Percentiles rank a stretch among this genome's conserved stretches.
phyloP scores from a whole-genome alignment of 371 early-diverging fungal genomes.

The Mucor velutinosus region DNA sequence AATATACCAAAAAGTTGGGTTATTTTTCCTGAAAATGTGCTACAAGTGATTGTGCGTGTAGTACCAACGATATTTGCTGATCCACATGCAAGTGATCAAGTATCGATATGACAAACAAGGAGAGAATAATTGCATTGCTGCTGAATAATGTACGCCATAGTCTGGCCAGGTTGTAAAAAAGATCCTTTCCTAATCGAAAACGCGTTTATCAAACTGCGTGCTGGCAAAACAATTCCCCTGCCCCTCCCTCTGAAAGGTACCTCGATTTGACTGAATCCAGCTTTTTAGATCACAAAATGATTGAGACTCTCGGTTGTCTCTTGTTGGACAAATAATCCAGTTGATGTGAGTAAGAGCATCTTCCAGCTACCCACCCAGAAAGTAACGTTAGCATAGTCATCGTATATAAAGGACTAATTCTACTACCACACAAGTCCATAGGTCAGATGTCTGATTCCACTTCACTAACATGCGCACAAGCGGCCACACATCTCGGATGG shows the following conservation, averaged over 20 bases:
- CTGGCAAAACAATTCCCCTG: neutral
- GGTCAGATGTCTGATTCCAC: conserved; percentile 7
- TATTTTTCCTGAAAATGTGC: neutral
- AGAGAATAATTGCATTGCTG: conserved; percentile 11
- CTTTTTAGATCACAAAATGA: conserved; percentile 9
- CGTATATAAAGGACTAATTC: neutral
- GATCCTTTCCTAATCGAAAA: neutral
- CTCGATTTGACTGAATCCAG: conserved; percentile 16
- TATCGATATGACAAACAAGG: conserved; percentile 15
- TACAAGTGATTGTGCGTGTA: neutral
- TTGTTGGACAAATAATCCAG: conserved; percentile 17
- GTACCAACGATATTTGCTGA: conserved; percentile 23
- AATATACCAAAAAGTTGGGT: neutral
- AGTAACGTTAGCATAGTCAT: neutral
- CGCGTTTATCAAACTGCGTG: neutral
- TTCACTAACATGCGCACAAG: neutral
- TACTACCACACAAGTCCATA: conserved; percentile 14
- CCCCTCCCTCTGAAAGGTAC: neutral
- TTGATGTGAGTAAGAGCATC: conserved; percentile 9
- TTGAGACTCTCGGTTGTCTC: conserved; percentile 12
- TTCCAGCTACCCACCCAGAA: conserved; percentile 8
- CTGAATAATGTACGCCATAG: conserved; percentile 7
- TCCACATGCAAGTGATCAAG: conserved; percentile 9
- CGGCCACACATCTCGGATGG: neutral
- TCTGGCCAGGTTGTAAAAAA: neutral